Conservation (phyloP, 148 eudicot genomes). For the Chenopodium suecicum region DNA sequence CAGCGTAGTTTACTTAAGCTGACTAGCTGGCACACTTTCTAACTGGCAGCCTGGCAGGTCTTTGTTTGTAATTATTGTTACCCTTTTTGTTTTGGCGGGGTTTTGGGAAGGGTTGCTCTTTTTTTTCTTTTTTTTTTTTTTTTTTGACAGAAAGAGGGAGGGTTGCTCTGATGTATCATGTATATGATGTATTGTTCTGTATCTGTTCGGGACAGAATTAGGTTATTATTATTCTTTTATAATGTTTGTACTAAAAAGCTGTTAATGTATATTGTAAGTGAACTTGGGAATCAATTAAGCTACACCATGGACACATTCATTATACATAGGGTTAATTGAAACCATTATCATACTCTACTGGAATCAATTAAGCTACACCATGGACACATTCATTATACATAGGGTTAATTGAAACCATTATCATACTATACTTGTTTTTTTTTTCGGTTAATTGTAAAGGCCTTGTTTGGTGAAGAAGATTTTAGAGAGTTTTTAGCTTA, state of each 20-base stretch:
- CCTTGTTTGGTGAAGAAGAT: too few species aligned
- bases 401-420: neutral
- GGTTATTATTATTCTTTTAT: neutral
- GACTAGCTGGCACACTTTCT: neutral
- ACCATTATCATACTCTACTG: too few species aligned
- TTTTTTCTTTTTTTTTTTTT: too few species aligned
- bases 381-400: too few species aligned
- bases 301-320: neutral
- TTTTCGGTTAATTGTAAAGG: too few species aligned
- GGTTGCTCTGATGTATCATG: neutral
- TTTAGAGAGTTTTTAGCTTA: too few species aligned
- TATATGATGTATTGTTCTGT: neutral
- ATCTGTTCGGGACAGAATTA: neutral
- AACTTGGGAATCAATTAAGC: too few species aligned
- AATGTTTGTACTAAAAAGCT: neutral
- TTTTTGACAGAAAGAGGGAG: neutral
- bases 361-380: neutral
- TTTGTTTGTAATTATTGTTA: neutral
- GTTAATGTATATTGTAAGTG: neutral
- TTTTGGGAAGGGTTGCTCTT: neutral
- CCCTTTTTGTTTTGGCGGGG: neutral
- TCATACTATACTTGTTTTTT: too few species aligned
- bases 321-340: neutral
- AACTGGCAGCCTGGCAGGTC: neutral
- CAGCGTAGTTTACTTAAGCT: neutral